Base-by-base conservation (phyloP, 164 flowering plant genomes). In the Chimonanthus salicifolius region DNA sequence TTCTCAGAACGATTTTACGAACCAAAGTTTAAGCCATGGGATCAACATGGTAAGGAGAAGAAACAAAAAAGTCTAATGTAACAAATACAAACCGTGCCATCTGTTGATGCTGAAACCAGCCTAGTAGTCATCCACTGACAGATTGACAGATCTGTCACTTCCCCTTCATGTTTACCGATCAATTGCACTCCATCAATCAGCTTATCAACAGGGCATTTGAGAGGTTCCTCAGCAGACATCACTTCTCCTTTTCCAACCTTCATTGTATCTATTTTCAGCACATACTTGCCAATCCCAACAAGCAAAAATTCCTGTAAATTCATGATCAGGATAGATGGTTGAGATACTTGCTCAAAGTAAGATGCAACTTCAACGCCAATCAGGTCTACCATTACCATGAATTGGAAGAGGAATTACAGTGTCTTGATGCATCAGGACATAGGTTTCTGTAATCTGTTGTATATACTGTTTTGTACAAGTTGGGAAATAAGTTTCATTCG, bases 91-190 rank as follows among this genome's bases (percentile, higher is more conserved):
- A 96, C 99, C 88, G 91, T 88, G 81, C 99, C 99, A 91, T 96
- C 99, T 50, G 80, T 81, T 54, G 99, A 96, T 63, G 98, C 92
- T 73, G 99, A 94, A 74, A 87, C 98, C 77, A 94, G 79, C 44
- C 97, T 94, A 13, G 92, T 87, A 5, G 88, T 90, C 96, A 92
- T 94, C 99, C 97, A 94, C 54, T 94, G 97, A 80, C 98, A 92
- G 90, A 94, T 91, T 21, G 99, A 96, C 75, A 96, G 75, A 81
- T 96, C 98, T 64, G 97, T 94, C 62, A 96, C 92, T 81, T 90
- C 98, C 51, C 89, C 97, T 48, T 91, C 99, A 82, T 96, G 99
- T 74, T 79, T 86, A 63, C 99, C 98, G 76, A 94, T 89, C 75
- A 88, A 74, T 69, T 92, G 95, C 68, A 96, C 80, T 54, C 98